These are phyloP conservation scores for Achlya hypogyna DNA, from an alignment of 352 stramenopile species.

Conservation along the genomic window DNA sequence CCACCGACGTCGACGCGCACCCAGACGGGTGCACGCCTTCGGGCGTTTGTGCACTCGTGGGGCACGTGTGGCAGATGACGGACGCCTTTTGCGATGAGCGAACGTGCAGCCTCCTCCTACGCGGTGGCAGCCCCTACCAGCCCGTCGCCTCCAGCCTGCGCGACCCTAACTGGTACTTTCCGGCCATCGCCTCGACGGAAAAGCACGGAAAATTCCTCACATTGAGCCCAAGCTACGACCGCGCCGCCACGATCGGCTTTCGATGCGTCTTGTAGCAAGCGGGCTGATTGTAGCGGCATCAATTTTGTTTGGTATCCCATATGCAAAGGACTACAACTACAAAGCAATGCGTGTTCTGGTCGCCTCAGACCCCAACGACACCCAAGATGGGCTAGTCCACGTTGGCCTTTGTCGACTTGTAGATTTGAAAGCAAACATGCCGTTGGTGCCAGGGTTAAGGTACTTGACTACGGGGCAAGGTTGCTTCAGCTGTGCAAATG, in stretches of 20 bases:
- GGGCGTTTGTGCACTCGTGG: conserved; percentile 64
- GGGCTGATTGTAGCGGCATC: not conserved
- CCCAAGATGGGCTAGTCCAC: too few species aligned
- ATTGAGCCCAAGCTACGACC: conserved; percentile 63
- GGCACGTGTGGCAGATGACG: conserved; percentile 83
- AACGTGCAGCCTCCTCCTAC: conserved; percentile 69
- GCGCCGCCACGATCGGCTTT: conserved; percentile 64
- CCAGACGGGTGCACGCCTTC: conserved; percentile 34
- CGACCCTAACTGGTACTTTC: conserved; percentile 84
- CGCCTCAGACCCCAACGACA: too few species aligned
- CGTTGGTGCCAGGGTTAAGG: too few species aligned
- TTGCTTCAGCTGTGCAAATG: too few species aligned
- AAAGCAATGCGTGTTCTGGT: too few species aligned
- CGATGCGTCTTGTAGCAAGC: conserved; percentile 32
- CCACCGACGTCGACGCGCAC: conserved; percentile 46
- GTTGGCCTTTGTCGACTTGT: too few species aligned
- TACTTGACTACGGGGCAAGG: too few species aligned
- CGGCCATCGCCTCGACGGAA: conserved; percentile 40
- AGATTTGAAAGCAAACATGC: too few species aligned
- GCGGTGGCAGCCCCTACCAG: conserved; percentile 63
- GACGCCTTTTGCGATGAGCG: conserved; percentile 73
- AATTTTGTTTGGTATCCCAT: too few species aligned
- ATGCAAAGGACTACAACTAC: too few species aligned
- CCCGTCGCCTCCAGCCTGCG: conserved; percentile 52
- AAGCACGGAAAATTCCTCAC: conserved; percentile 74